Conservation (phyloP, 345 rosid species). For the Moricandia arvensis region DNA sequence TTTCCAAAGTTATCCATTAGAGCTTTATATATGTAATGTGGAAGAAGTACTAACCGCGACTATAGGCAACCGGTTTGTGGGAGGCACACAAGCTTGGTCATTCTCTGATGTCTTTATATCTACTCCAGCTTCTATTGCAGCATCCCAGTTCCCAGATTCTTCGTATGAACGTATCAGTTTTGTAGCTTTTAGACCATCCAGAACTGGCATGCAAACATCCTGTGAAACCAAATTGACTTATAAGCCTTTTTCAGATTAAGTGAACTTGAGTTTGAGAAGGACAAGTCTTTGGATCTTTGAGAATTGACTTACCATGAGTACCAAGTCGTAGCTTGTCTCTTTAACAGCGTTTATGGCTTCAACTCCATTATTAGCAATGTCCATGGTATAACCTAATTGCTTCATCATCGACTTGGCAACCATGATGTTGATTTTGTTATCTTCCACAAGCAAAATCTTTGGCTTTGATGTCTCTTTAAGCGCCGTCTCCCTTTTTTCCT, state of each 20-base stretch:
- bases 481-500: conserved; percentile 32
- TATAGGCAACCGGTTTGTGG: conserved; percentile 56
- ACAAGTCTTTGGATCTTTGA: neutral
- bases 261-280: neutral
- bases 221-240: conserved; percentile 31
- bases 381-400: conserved; percentile 73
- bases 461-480: conserved; percentile 42
- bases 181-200: conserved; percentile 94
- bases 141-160: conserved; percentile 86
- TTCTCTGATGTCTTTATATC: conserved; percentile 35
- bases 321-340: conserved; percentile 54
- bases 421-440: conserved; percentile 85
- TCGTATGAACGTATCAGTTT: conserved; percentile 84
- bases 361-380: conserved; percentile 74
- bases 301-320: conserved; percentile 80
- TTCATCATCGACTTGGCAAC: conserved; percentile 87
- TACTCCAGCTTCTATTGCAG: conserved; percentile 71
- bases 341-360: conserved; percentile 79
- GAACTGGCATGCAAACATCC: conserved; percentile 97
- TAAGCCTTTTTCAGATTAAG: neutral
- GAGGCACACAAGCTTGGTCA: neutral
- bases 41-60: conserved; percentile 41
- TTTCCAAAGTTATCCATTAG: no score
- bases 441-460: conserved; percentile 93
- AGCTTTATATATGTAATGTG: no score